Evolutionary conservation across 2,329 filamentous ascomycete species (phyloP).

Genomic region (Colletotrichum sp.): DNA sequence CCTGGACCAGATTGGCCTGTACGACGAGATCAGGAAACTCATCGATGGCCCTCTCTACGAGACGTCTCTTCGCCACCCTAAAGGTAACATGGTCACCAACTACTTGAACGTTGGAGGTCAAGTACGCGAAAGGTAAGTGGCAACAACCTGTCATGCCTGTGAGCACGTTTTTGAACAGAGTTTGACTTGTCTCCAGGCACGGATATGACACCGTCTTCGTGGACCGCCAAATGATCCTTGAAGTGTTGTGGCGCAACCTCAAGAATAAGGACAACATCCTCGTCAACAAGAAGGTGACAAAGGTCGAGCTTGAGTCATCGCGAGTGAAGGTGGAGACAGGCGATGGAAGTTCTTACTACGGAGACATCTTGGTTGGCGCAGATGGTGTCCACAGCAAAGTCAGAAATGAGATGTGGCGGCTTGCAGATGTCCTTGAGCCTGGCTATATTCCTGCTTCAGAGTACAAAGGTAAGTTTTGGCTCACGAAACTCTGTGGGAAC

Average conservation of each 20-base stretch:
- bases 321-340: not conserved
- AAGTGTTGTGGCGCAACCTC: slow-evolving; percentile 36
- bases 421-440: slow-evolving; percentile 25
- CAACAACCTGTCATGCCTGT: not conserved
- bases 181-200: slow-evolving; percentile 13
- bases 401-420: slow-evolving; percentile 31
- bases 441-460: slow-evolving; percentile 27
- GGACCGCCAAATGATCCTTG: slow-evolving; percentile 37
- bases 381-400: slow-evolving; percentile 45
- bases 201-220: slow-evolving; percentile 37
- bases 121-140: not conserved
- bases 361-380: slow-evolving; percentile 28
- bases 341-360: not conserved
- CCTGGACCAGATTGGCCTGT: slow-evolving; percentile 53
- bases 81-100: not conserved
- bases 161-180: not conserved
- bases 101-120: not conserved
- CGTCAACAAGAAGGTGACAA: not conserved
- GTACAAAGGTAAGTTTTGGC: not conserved
- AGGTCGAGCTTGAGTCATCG: not conserved
- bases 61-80: not conserved
- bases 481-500: no score
- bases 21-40: slow-evolving; percentile 20
- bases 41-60: not conserved
- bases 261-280: slow-evolving; percentile 28